These are phyloP conservation scores for Chlorella sorokiniana DNA, from an alignment of 139 green algal genomes.

Conservation along the genomic window DNA sequence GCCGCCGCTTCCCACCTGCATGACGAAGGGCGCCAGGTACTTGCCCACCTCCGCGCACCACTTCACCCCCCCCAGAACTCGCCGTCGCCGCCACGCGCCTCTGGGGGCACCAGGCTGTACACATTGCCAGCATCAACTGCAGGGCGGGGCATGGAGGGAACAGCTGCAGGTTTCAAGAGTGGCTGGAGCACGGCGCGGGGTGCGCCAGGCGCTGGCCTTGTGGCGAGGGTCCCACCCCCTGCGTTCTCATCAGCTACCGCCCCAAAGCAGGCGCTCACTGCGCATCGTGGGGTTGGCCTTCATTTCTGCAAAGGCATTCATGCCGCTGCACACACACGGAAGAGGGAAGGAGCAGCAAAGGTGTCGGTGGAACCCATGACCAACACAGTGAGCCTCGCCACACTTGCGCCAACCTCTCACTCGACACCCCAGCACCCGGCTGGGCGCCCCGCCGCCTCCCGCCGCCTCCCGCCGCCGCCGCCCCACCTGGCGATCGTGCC, in stretches of 20 bases:
- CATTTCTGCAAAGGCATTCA: constrained; percentile 5
- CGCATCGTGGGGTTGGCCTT: background rate
- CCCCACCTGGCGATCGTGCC: constrained; percentile 65
- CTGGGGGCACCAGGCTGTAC: constrained; percentile 32
- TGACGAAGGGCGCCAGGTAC: constrained; percentile 43
- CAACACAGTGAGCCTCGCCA: too few relatives aligned
- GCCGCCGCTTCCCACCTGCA: constrained; percentile 25
- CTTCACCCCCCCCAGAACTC: constrained; percentile 40
- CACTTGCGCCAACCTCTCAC: too few relatives aligned
- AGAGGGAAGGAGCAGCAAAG: background rate
- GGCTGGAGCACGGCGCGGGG: too few relatives aligned
- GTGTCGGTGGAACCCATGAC: too few relatives aligned
- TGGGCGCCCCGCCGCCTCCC: too few relatives aligned
- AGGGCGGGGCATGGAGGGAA: background rate
- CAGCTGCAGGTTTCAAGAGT: background rate
- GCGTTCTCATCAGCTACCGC: too few relatives aligned
- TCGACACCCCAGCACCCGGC: too few relatives aligned
- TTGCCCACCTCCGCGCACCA: constrained; percentile 10
- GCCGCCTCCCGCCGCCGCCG: background rate
- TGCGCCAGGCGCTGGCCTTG: too few relatives aligned
- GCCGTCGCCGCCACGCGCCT: constrained; percentile 15
- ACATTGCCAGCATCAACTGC: constrained; percentile 6
- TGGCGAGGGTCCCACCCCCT: too few relatives aligned
- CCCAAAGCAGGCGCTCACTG: background rate
- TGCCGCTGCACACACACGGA: constrained; percentile 7